These are phyloP conservation scores for Kurtzmaniella natalensis DNA, from an alignment of 1,139 yeast species.

Conservation along the genomic window DNA sequence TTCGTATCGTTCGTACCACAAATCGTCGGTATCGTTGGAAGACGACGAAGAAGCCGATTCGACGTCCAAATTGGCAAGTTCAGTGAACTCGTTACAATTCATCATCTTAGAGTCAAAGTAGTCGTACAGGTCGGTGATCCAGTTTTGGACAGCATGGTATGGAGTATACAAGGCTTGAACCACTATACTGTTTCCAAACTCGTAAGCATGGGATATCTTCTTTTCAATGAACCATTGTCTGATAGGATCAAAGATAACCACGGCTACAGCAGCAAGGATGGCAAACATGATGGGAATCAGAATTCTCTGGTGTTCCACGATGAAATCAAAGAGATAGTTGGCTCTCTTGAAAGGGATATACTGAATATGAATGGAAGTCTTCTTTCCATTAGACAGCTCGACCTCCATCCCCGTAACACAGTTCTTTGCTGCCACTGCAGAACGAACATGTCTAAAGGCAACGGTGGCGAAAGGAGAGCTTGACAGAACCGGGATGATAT, in stretches of 20 bases:
- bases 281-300: constrained; percentile 57
- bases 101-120: constrained; percentile 20
- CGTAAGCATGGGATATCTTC: constrained; percentile 56
- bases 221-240: constrained; percentile 75
- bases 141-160: constrained; percentile 16
- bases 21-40: constrained; percentile 17
- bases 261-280: constrained; percentile 66
- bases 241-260: constrained; percentile 86
- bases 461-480: constrained; percentile 47
- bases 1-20: constrained; percentile 72
- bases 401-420: constrained; percentile 73
- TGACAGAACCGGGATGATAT: constrained; percentile 50
- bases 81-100: constrained; percentile 12
- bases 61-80: constrained; percentile 1
- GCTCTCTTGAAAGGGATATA: constrained; percentile 55
- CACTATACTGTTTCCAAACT: constrained; percentile 28
- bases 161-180: constrained; percentile 27
- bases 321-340: constrained; percentile 49
- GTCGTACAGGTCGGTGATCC: constrained; percentile 28
- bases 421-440: constrained; percentile 85
- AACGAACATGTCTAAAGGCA: constrained; percentile 50
- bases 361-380: constrained; percentile 66
- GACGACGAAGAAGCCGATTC: not conserved
- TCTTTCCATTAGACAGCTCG: constrained; percentile 40
- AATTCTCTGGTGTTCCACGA: constrained; percentile 77